Conservation (phyloP, 2,329 filamentous ascomycete species). For the Juglanconis juglandina region DNA sequence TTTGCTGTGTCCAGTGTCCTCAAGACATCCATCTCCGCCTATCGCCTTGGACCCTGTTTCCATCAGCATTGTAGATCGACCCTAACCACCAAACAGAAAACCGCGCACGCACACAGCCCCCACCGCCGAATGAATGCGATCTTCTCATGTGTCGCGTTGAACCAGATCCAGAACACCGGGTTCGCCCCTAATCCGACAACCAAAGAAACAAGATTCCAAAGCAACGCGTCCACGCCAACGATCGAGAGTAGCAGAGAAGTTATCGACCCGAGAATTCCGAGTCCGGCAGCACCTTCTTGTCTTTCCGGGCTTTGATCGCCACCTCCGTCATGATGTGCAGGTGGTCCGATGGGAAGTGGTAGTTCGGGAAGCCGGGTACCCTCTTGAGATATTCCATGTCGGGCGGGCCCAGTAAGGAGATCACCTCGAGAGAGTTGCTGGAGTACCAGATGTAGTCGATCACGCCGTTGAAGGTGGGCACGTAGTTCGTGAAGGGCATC, state of each 20-base stretch:
- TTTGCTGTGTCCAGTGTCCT: not conserved
- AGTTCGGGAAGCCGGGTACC: constrained; percentile 88
- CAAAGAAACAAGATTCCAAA: constrained; percentile 19
- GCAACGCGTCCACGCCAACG: constrained; percentile 2
- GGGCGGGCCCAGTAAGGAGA: constrained; percentile 79
- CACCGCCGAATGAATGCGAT: constrained; percentile 6
- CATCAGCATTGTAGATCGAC: constrained; percentile 8
- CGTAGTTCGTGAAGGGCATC: constrained; percentile 93
- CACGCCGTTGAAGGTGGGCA: constrained; percentile 84
- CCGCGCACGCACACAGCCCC: not conserved
- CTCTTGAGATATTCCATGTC: constrained; percentile 80
- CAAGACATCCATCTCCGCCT: not conserved
- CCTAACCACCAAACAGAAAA: not conserved
- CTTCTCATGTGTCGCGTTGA: constrained; percentile 12
- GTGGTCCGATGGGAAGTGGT: constrained; percentile 92
- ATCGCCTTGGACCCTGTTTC: not conserved
- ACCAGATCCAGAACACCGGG: constrained; percentile 20
- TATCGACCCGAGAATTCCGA: constrained; percentile 48
- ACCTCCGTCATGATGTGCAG: constrained; percentile 87
- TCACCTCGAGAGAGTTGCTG: constrained; percentile 81
- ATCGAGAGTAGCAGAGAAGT: constrained; percentile 11
- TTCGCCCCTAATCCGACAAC: constrained; percentile 12
- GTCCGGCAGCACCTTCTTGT: constrained; percentile 66
- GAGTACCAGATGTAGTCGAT: constrained; percentile 99
- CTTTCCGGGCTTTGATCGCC: constrained; percentile 81